phyloP scores from a whole-genome alignment of 176 grass and related monocot genomes.

The Alopecurus myosuroides region DNA sequence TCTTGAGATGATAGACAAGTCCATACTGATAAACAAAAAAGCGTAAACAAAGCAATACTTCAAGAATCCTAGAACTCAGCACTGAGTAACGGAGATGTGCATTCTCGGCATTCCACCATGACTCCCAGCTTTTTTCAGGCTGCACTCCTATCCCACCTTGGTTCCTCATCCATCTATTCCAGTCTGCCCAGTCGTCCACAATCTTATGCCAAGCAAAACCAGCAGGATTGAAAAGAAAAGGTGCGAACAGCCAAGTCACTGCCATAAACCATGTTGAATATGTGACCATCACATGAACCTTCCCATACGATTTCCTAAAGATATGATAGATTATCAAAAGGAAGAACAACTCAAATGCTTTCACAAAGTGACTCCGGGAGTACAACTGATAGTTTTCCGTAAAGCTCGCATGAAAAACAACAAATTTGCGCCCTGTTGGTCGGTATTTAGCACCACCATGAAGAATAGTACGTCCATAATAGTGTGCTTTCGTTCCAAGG shows the following conservation, averaged over 20 bases:
- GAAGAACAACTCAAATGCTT: constrained; percentile 90
- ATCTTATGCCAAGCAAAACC: constrained; percentile 92
- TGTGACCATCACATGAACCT: constrained; percentile 76
- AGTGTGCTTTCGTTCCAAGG: constrained; percentile 93
- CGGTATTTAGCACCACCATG: constrained; percentile 90
- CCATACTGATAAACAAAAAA: constrained; percentile 99
- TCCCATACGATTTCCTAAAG: constrained; percentile 69
- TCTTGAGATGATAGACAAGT: constrained; percentile 92
- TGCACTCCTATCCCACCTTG: constrained; percentile 82
- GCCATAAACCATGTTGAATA: constrained; percentile 98
- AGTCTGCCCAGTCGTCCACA: constrained; percentile 85
- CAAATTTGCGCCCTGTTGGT: constrained; percentile 86
- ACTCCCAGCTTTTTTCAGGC: constrained; percentile 96
- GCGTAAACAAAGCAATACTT: constrained; percentile 69
- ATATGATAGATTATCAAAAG: constrained; percentile 80
- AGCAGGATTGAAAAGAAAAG: constrained; percentile 93
- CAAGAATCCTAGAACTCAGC: constrained; percentile 70
- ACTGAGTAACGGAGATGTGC: constrained; percentile 74
- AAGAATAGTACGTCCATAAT: constrained; percentile 88
- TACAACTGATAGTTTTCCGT: constrained; percentile 92
- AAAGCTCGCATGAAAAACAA: constrained; percentile 90
- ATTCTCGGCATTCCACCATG: constrained; percentile 94
- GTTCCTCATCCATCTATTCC: constrained; percentile 93
- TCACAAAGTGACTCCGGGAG: constrained; percentile 91
- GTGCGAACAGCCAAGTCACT: constrained; percentile 77